Evolutionary conservation across 331 rosid genomes (phyloP), one percentile per base, ranked within the genome.

Genomic region (Phaseolus coccineus): DNA sequence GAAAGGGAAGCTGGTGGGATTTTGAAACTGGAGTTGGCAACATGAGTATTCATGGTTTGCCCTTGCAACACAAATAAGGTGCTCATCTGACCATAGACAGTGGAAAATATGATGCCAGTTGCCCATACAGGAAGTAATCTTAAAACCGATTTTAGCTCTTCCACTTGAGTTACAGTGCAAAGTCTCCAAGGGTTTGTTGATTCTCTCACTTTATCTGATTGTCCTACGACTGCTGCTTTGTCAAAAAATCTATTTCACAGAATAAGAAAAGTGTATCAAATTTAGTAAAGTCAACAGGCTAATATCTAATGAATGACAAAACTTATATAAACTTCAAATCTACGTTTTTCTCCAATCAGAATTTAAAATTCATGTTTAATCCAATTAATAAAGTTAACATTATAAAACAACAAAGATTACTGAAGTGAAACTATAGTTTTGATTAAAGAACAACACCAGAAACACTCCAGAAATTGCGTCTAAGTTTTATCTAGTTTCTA

Each of bases 131-230:
- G 89, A 73, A 86, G 89, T 51, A 86, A 25, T 22, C 87, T 84
- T 27, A 83, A 3, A 46, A 83, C 39, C 74, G 89, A 84, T 31
- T 86, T 86, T 12, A 86, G 76, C 48, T 86, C 89, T 76, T 86
- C 89, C 33, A 86, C 89, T 86, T 86, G 89, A 3, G 89, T 86
- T 19, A 86, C 87, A 11, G 87, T 86, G 85, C 89, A 83, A 31
- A 86, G 83, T 72, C 81, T 86, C 89, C 89, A 86, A 15, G 85
- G 83, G 67, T 73, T 72, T 51, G 19, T 24, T 12, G 82, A 75
- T 48, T 24, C 75, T 63, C 76, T 77, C 44, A 64, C 35, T 37
- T 86, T 66, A 42, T 76, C 83, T 30, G 66, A 12, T 40, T 58
- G n/a, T 72, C 12, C 83, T 5, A 11, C 3, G 50, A 86, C 87